These are phyloP conservation scores for Closterium sp. DNA, from an alignment of 139 green algal genomes.

Conservation along the genomic window DNA sequence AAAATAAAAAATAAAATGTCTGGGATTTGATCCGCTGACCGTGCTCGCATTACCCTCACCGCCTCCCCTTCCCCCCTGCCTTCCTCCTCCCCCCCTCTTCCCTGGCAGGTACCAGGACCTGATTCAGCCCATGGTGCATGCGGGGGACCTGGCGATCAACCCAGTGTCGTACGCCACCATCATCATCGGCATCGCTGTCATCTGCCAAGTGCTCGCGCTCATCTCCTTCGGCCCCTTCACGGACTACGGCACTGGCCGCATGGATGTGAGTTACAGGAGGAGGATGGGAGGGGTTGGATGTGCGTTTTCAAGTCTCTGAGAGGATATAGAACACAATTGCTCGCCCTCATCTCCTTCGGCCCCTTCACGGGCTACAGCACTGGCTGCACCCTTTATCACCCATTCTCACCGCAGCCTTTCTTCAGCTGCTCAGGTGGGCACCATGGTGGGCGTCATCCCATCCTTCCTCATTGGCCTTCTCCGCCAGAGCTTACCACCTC, in stretches of 20 bases:
- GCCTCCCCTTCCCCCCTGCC: no score
- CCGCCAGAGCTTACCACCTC: no score
- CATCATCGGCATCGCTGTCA: constrained; percentile 7
- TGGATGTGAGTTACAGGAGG: neutral
- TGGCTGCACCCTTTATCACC: no score
- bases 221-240: constrained; percentile 1
- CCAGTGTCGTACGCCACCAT: constrained; percentile 2
- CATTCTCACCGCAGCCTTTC: no score
- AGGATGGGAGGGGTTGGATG: neutral
- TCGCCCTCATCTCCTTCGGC: neutral
- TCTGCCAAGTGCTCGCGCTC: neutral
- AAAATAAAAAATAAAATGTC: no score
- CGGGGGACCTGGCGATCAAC: neutral
- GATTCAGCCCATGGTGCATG: neutral
- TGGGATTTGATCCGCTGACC: no score
- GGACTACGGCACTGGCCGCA: constrained; percentile 1
- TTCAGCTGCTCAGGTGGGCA: no score
- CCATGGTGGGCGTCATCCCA: no score
- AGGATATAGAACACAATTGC: neutral
- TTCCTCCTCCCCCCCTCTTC: no score
- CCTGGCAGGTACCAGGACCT: neutral
- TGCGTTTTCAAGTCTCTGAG: neutral
- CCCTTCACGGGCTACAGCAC: neutral
- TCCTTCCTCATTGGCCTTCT: no score
- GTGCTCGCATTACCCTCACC: no score